phyloP scores from a whole-genome alignment of 345 rosid species.

The Firmiana major region DNA sequence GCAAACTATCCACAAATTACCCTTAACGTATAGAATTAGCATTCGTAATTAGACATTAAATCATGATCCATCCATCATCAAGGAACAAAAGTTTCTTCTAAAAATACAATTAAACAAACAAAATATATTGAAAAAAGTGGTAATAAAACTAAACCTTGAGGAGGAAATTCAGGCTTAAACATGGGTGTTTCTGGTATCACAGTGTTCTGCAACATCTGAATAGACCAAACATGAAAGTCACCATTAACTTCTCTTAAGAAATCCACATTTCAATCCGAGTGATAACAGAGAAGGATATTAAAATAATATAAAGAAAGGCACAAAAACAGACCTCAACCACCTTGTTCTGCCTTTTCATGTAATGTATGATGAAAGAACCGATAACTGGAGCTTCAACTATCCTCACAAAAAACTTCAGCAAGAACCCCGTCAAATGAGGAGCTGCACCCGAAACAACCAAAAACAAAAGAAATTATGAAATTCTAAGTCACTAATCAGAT shows the following conservation, averaged over 20 bases:
- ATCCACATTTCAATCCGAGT: neutral
- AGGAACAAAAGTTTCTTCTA: neutral
- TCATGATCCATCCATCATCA: neutral
- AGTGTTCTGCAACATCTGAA: slow-evolving; percentile 58
- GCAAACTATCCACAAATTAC: neutral
- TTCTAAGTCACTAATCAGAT: neutral
- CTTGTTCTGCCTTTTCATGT: slow-evolving; percentile 56
- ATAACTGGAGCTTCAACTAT: slow-evolving; percentile 57
- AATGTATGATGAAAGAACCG: slow-evolving; percentile 49
- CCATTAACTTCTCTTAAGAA: neutral
- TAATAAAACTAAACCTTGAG: slow-evolving; percentile 52
- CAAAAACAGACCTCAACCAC: slow-evolving; percentile 47
- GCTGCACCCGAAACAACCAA: slow-evolving; percentile 34
- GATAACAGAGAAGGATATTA: neutral
- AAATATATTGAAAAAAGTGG: neutral
- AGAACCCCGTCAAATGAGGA: slow-evolving; percentile 70
- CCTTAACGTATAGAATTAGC: neutral
- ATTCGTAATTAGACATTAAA: neutral
- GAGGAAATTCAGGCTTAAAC: slow-evolving; percentile 83
- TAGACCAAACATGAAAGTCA: slow-evolving; percentile 11
- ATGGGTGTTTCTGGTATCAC: slow-evolving; percentile 79
- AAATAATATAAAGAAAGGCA: neutral
- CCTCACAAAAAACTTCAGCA: slow-evolving; percentile 54
- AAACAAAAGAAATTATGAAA: slow-evolving; percentile 1
- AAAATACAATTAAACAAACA: neutral